A percentile compares a stretch with the other conserved stretches of the same genome.
Evolutionary conservation across 2,329 filamentous ascomycete genomes (phyloP).

Genomic region (Cordyceps javanica): DNA sequence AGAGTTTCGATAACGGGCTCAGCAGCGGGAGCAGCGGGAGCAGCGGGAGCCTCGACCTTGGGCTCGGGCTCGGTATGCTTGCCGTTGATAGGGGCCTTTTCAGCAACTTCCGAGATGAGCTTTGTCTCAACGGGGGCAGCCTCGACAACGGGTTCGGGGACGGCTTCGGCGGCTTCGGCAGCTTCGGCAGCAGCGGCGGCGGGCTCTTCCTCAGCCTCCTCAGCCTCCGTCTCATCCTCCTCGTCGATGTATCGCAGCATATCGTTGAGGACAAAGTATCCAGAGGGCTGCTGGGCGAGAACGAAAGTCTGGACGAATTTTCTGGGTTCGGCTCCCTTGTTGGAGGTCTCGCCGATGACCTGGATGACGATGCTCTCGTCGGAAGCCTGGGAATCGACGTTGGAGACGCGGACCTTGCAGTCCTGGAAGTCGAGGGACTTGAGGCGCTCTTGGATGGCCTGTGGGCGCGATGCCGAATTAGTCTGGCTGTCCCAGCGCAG

Average conservation of each 20-base stretch:
- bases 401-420: slow-evolving; percentile 96
- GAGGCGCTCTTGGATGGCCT: slow-evolving; percentile 94
- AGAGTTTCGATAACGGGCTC: slow-evolving; percentile 39
- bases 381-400: slow-evolving; percentile 93
- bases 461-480: neutral
- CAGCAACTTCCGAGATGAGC: slow-evolving; percentile 22
- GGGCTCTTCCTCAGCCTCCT: slow-evolving; percentile 30
- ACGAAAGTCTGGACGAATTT: slow-evolving; percentile 99
- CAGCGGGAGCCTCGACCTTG: slow-evolving; percentile 28
- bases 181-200: slow-evolving; percentile 24
- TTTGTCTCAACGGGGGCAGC: slow-evolving; percentile 13
- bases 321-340: slow-evolving; percentile 83
- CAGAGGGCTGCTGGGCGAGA: slow-evolving; percentile 89
- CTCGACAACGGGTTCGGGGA: slow-evolving; percentile 24
- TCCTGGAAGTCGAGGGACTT: slow-evolving; percentile 90
- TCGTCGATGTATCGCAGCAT: slow-evolving; percentile 92
- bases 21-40: neutral
- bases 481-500: neutral
- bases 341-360: slow-evolving; percentile 96
- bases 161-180: slow-evolving; percentile 21
- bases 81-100: slow-evolving; percentile 18
- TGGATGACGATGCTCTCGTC: slow-evolving; percentile 93
- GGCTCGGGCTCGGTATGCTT: slow-evolving; percentile 20
- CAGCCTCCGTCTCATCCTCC: slow-evolving; percentile 66
- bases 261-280: slow-evolving; percentile 97